phyloP scores from a whole-genome alignment of 208 protist species.

The Trypanosoma platydactyli region DNA sequence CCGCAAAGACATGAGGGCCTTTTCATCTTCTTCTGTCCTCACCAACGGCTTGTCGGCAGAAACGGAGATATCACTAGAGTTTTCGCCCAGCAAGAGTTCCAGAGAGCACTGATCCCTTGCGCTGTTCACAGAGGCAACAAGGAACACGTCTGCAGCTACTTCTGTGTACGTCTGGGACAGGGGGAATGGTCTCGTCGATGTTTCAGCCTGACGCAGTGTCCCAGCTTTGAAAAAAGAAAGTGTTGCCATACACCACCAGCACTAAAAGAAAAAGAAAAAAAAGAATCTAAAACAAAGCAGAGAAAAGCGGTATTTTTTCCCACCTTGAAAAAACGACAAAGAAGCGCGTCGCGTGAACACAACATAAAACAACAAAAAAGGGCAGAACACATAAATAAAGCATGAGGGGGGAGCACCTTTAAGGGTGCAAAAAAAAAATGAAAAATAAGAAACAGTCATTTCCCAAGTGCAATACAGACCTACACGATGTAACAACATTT shows the following conservation, averaged over 20 bases:
- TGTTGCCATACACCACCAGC: constrained; percentile 18
- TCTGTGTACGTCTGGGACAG: constrained; percentile 40
- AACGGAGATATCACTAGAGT: no score
- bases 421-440: constrained; percentile 3
- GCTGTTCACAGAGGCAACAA: constrained; percentile 55
- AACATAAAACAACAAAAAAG: not conserved
- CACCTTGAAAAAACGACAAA: no score
- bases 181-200: constrained; percentile 1
- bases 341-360: no score
- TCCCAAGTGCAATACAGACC: no score
- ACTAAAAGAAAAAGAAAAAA: not conserved
- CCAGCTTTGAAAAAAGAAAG: constrained; percentile 20
- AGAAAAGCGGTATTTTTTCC: no score
- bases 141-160: constrained; percentile 44
- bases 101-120: constrained; percentile 57
- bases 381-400: no score
- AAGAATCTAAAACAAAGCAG: not conserved
- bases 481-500: no score
- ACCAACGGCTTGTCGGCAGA: no score
- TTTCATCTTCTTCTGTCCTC: not conserved
- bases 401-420: no score
- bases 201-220: not conserved
- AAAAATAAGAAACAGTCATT: constrained; percentile 8
- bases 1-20: constrained; percentile 23
- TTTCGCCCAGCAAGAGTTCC: constrained; percentile 46